Percentiles rank a stretch among this genome's conserved stretches.
Evolutionary conservation across 352 stramenopile species (phyloP).

Genomic region (Pythium dissimile): DNA sequence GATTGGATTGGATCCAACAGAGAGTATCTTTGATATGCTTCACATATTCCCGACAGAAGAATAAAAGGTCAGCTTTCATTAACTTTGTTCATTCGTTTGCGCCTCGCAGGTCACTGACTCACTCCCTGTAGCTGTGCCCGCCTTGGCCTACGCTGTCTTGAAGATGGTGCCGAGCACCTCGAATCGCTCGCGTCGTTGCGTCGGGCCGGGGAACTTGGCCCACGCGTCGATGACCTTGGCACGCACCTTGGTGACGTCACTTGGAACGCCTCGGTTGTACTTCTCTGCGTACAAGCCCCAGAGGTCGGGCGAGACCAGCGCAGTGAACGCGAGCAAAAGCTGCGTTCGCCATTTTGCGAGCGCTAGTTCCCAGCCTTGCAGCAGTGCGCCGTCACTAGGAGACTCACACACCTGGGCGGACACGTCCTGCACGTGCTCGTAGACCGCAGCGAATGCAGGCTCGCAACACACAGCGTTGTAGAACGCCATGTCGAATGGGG

Average conservation of each 20-base stretch:
- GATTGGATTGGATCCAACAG: neutral
- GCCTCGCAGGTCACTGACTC: too few relatives aligned
- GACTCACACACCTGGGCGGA: slow-evolving; percentile 41
- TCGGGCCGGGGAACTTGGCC: slow-evolving; percentile 43
- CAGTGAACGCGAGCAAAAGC: slow-evolving; percentile 62
- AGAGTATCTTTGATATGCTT: neutral
- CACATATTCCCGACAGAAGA: too few relatives aligned
- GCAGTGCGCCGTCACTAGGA: slow-evolving; percentile 27
- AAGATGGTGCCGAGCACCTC: slow-evolving; percentile 31
- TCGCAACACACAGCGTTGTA: slow-evolving; percentile 80
- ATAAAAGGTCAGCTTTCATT: too few relatives aligned
- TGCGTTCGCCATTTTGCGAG: slow-evolving; percentile 59
- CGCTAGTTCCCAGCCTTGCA: slow-evolving; percentile 48
- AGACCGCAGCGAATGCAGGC: slow-evolving; percentile 50
- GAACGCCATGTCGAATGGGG: slow-evolving; percentile 71
- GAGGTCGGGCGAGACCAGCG: slow-evolving; percentile 57
- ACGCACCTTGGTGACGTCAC: slow-evolving; percentile 35
- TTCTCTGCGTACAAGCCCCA: slow-evolving; percentile 68
- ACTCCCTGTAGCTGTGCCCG: too few relatives aligned
- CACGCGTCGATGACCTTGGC: slow-evolving; percentile 39
- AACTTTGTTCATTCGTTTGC: too few relatives aligned
- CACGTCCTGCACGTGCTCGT: slow-evolving; percentile 60
- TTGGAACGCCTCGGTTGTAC: slow-evolving; percentile 43
- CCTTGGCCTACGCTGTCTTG: neutral
- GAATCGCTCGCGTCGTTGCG: slow-evolving; percentile 57